A percentile compares a stretch with the other conserved stretches of the same genome.
Conservation (phyloP, 768 basidiomycete species). For the Lactifluus rugatus region DNA sequence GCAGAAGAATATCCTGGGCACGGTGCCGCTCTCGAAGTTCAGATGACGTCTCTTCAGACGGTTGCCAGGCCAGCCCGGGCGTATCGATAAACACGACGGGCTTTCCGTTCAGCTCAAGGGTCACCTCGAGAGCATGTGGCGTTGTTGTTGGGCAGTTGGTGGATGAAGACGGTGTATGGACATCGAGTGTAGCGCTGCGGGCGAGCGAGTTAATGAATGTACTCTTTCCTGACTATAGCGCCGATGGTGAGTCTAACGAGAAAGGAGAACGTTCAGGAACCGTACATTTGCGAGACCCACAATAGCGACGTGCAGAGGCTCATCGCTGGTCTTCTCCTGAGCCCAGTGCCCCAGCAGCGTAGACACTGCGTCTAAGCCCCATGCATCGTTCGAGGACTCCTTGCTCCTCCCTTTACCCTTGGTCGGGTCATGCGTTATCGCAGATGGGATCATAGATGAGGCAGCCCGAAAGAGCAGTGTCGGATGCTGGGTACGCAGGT, state of each 20-base stretch:
- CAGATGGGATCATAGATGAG: slow-evolving; percentile 48
- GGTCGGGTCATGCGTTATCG: slow-evolving; percentile 19
- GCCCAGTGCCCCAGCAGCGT: slow-evolving; percentile 40
- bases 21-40: slow-evolving; percentile 33
- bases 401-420: slow-evolving; percentile 36
- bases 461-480: slow-evolving; percentile 69
- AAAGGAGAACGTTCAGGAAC: slow-evolving; percentile 7
- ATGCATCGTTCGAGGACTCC: slow-evolving; percentile 43
- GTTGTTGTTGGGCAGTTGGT: slow-evolving; percentile 64
- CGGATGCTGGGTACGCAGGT: slow-evolving; percentile 50
- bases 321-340: slow-evolving; percentile 36
- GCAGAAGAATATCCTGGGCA: slow-evolving; percentile 65
- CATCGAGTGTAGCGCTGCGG: slow-evolving; percentile 38
- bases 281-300: slow-evolving; percentile 79
- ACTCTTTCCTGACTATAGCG: slow-evolving; percentile 69
- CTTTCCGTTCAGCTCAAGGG: slow-evolving; percentile 37
- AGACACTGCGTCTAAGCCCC: slow-evolving; percentile 48
- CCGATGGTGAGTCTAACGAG: not conserved
- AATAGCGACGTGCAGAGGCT: slow-evolving; percentile 59
- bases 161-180: slow-evolving; percentile 43
- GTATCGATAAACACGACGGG: slow-evolving; percentile 72
- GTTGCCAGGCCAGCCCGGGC: slow-evolving; percentile 66
- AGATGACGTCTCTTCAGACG: slow-evolving; percentile 28
- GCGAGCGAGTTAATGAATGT: slow-evolving; percentile 74
- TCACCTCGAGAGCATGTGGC: slow-evolving; percentile 52